Percentiles rank a stretch among this genome's conserved stretches.
Evolutionary conservation across 495 filamentous ascomycete species (phyloP).

Genomic region (Xylaria telfairii): DNA sequence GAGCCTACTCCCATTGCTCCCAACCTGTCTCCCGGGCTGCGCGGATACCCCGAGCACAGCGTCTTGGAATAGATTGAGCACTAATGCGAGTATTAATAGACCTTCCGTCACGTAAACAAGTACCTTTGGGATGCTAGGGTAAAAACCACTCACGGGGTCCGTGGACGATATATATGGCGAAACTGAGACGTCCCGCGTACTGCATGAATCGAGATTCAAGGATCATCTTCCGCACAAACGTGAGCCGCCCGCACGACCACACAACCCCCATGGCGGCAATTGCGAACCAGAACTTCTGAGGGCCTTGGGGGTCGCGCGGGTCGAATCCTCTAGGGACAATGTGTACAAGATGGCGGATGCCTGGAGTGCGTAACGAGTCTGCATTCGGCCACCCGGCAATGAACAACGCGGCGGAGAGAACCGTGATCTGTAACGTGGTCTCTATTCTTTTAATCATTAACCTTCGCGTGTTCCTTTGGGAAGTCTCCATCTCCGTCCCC

Average conservation of each 20-base stretch:
- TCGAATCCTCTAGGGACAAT: conserved; percentile 45
- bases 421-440: conserved; percentile 27
- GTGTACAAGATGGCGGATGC: conserved; percentile 40
- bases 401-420: conserved; percentile 48
- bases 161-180: conserved; percentile 66
- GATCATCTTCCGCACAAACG: conserved; percentile 50
- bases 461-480: background rate
- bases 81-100: conserved; percentile 17
- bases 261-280: conserved; percentile 63
- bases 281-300: conserved; percentile 61
- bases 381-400: conserved; percentile 53
- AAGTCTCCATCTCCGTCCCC: background rate
- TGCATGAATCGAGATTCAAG: conserved; percentile 64
- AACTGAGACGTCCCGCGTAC: conserved; percentile 68
- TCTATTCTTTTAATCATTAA: conserved; percentile 22
- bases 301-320: conserved; percentile 43
- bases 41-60: conserved; percentile 45
- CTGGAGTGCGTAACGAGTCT: conserved; percentile 44
- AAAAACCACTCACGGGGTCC: conserved; percentile 44
- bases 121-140: background rate
- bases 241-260: conserved; percentile 60
- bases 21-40: conserved; percentile 31
- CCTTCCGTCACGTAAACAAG: no score
- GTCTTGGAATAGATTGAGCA: conserved; percentile 58
- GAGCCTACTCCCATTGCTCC: conserved; percentile 43